Evolutionary conservation across 1,284 basidiomycete genomes (phyloP), one percentile per base, ranked within the genome.

Genomic region (Heliocybe sulcata): DNA sequence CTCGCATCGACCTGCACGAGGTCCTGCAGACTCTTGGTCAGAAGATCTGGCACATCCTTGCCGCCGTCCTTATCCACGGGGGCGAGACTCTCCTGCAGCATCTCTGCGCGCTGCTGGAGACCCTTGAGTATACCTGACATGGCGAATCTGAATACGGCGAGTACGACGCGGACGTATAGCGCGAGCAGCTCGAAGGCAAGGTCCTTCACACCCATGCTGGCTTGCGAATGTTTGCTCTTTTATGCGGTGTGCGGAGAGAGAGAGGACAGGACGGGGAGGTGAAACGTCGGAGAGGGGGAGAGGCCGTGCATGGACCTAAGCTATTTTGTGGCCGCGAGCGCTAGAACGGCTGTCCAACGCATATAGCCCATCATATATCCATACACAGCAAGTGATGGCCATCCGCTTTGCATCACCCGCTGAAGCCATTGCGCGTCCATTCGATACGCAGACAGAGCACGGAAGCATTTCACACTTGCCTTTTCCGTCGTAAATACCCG

Each of bases 41-140:
- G 25, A 26, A 56, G 19, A 19, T 55, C 38, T 1, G 58, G 56
- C 10, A 49, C 10, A 4, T 52, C 55, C 19, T 26, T 52, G n/a
- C 51, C 55, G 56, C 61, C 61, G 45, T 56, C n/a, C 4, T 23
- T 22, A 48, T 53, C 52, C 9, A 52, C 51, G 51, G 51, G 51
- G 19, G 23, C 26, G 27, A 33, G 4, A 27, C 27, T 33, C 6
- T n/a, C 27, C 22, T 35, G 26, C 26, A 52, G 19, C 14, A 33
- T 6, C 51, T 52, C 51, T 14, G 51, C 11, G 26, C 51, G n/a
- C 10, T 47, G 47, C 51, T n/a, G n/a, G 33, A 3, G 52, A 11
- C 23, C 20, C 4, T 12, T 19, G 35, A 45, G 35, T 22, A 11
- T 42, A 11, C 29, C 33, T 10, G 51, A 16, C 26, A 52, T 35